Evolutionary conservation across 176 grass and related monocot species (phyloP), one percentile per base, ranked within the genome.

Genomic region (Aegilops umbellulata): DNA sequence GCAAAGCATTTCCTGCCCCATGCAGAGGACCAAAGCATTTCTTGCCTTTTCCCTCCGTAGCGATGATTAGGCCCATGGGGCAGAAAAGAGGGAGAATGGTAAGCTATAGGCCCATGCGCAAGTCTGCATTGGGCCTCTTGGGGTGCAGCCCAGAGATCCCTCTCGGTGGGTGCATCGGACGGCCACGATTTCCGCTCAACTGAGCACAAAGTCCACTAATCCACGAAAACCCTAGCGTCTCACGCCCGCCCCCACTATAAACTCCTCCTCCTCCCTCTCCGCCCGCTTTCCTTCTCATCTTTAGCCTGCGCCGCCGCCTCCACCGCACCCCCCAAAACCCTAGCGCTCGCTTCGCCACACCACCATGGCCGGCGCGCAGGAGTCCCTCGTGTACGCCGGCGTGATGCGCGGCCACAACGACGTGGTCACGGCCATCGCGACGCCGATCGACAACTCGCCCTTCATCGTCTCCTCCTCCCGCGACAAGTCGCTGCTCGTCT

Each of bases 401-500:
- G 84, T 87, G 78, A 91, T 98, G 85, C 89, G 86, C 57, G 95
- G 95, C 70, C 95, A 98, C 87, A 87, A 78, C 27, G 95, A 92
- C 49, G 8, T 68, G 74, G 95, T 98, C 51, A 98, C 95, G 22
- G 95, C 89, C 23, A 95, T 98, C 74, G 93, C 93, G 1, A 36
- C 94, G 8, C 95, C 95, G 41, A 85, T 98, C 83, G 95, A 95
- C 83, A 95, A 95, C 64, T 90, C 88, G 14, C 71, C 89, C 22
- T 84, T 89, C 87, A 94, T 98, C 83, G 93, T 98, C 20, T 95
- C 95, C 68, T 94, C 95, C 25, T 98, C 95, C 39, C 93, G 93
- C 79, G 95, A 98, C 88, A 98, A 98, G 93, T 95, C 95, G 36
- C 11, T 98, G 57, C 89, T 98, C 30, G 91, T 98, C 4, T 98